These are phyloP conservation scores for Aspergillus affinis DNA, from an alignment of 495 filamentous ascomycete genomes.

Conservation along the genomic window DNA sequence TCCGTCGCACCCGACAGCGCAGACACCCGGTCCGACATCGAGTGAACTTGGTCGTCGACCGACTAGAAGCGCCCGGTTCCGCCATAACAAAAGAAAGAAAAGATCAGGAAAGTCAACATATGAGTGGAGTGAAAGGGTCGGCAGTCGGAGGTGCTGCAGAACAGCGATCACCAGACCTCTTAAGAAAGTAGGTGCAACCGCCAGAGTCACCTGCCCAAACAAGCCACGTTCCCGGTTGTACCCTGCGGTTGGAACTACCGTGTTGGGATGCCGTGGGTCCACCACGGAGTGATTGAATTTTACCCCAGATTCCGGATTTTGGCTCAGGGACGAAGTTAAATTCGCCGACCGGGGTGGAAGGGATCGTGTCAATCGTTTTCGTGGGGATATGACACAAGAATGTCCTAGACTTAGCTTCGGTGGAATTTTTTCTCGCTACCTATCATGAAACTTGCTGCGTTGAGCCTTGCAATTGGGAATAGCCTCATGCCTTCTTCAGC, in stretches of 20 bases:
- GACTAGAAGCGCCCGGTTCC: conserved; percentile 1
- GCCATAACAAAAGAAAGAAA: conserved; percentile 1
- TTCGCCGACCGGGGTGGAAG: too few relatives aligned
- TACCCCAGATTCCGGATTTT: neutral
- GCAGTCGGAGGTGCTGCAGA: too few relatives aligned
- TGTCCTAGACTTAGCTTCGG: too few relatives aligned
- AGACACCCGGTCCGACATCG: conserved; percentile 45
- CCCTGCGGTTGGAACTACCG: neutral
- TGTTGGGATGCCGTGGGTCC: neutral
- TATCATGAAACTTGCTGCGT: too few relatives aligned
- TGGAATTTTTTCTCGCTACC: too few relatives aligned
- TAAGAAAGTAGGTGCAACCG: neutral
- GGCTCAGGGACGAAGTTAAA: too few relatives aligned
- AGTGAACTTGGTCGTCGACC: conserved; percentile 21
- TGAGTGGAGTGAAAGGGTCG: too few relatives aligned
- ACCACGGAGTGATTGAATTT: neutral
- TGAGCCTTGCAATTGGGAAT: too few relatives aligned
- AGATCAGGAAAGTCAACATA: too few relatives aligned
- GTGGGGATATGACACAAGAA: too few relatives aligned
- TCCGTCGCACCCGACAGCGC: conserved; percentile 41
- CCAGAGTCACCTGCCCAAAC: neutral
- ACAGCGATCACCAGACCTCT: neutral
- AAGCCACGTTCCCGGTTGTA: neutral
- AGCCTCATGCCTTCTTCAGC: too few relatives aligned
- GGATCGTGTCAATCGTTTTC: too few relatives aligned